phyloP scores from a whole-genome alignment of 768 basidiomycete species.

The Podaxis sp. region DNA sequence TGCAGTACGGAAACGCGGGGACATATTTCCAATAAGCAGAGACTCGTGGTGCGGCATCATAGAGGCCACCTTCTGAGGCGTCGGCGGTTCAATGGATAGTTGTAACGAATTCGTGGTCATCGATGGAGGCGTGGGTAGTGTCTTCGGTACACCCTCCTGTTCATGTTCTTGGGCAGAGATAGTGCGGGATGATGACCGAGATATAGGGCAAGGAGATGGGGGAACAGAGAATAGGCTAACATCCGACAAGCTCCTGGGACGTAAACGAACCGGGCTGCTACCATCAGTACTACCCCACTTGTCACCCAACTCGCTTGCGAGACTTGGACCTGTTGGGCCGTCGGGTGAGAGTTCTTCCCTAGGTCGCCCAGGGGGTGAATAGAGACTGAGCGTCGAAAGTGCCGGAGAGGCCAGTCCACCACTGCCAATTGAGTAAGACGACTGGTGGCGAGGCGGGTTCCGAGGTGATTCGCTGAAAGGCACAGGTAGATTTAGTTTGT shows the following conservation, averaged over 20 bases:
- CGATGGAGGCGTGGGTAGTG: constrained; percentile 2
- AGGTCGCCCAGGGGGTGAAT: constrained; percentile 17
- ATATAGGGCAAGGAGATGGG: constrained; percentile 34
- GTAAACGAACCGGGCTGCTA: constrained; percentile 37
- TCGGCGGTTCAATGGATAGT: constrained; percentile 42
- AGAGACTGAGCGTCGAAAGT: constrained; percentile 23
- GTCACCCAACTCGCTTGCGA: constrained; percentile 52
- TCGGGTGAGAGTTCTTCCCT: constrained; percentile 28
- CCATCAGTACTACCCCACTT: constrained; percentile 31
- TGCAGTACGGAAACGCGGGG: constrained; percentile 9
- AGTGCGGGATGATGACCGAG: constrained; percentile 4
- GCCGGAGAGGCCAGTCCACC: constrained; percentile 28
- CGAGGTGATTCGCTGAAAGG: constrained; percentile 30
- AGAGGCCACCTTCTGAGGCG: constrained; percentile 29
- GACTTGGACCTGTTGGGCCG: constrained; percentile 48
- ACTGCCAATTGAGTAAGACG: constrained; percentile 30
- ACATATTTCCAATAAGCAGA: constrained; percentile 14
- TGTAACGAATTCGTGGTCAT: constrained; percentile 22
- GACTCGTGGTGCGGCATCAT: constrained; percentile 14
- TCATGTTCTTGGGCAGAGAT: not conserved
- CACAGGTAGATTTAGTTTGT: constrained; percentile 24
- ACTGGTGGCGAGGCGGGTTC: constrained; percentile 24
- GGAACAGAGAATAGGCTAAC: constrained; percentile 44
- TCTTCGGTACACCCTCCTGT: not conserved
- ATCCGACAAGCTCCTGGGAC: constrained; percentile 55